A percentile compares a stretch with the other conserved stretches of the same genome.
Conservation (phyloP, 2,329 filamentous ascomycete genomes). For the Colletotrichum siamense region DNA sequence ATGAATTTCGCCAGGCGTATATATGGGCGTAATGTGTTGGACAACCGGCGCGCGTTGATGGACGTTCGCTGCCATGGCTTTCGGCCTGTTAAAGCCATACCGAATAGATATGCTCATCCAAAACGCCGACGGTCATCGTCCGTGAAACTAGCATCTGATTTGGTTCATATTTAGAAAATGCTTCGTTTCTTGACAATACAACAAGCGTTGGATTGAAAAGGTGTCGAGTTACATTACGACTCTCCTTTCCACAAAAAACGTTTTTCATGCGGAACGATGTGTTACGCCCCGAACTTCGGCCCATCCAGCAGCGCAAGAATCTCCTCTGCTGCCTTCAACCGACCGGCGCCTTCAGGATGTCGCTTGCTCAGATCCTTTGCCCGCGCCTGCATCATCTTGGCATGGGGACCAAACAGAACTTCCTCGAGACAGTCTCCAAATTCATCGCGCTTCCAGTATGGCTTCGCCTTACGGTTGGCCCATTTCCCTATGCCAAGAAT, state of each 20-base stretch:
- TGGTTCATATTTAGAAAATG: too few relatives aligned
- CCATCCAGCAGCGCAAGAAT: background rate
- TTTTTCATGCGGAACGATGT: background rate
- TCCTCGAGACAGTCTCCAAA: background rate
- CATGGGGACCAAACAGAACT: background rate
- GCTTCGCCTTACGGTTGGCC: conserved; percentile 21
- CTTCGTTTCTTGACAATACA: too few relatives aligned
- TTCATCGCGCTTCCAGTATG: background rate
- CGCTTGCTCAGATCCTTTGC: background rate
- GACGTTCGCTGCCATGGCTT: background rate
- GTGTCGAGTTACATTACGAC: background rate
- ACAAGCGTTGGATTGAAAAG: too few relatives aligned
- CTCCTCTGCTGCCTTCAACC: background rate
- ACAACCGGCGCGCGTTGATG: background rate
- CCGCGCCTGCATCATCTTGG: background rate
- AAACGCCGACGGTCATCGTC: background rate
- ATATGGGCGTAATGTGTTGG: background rate
- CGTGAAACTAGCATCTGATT: too few relatives aligned
- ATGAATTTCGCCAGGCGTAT: background rate
- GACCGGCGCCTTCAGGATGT: background rate
- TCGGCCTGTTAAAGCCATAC: background rate
- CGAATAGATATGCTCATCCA: background rate
- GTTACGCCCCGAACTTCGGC: background rate
- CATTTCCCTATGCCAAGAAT: conserved; percentile 11
- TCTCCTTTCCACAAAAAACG: too few relatives aligned